A percentile compares a stretch with the other conserved stretches of the same genome.
Conservation (phyloP, 2,329 filamentous ascomycete genomes). For the Colletotrichum aenigma region DNA sequence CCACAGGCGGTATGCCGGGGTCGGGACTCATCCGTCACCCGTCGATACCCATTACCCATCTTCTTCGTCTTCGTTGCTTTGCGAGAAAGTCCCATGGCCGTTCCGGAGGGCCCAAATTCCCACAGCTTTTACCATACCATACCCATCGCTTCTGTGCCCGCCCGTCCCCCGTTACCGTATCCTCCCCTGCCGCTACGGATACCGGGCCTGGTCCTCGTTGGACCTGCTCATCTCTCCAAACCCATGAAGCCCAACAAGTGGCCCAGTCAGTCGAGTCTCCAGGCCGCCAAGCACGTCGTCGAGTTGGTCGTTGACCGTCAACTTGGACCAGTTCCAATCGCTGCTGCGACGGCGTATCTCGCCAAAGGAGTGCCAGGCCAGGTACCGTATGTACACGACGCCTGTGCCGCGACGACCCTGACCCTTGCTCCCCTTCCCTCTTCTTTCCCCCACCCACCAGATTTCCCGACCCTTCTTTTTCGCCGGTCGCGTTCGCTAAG, state of each 20-base stretch:
- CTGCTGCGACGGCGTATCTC: not conserved
- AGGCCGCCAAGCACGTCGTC: not conserved
- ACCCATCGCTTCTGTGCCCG: conserved; percentile 2
- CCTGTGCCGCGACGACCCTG: not conserved
- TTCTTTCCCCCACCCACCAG: not conserved
- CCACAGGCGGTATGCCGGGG: not conserved
- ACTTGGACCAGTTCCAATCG: not conserved
- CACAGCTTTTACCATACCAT: not conserved
- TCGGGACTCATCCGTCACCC: conserved; percentile 9
- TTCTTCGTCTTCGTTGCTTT: not conserved
- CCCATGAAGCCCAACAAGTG: not conserved
- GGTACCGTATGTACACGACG: not conserved
- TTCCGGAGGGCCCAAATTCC: not conserved
- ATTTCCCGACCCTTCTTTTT: conserved; percentile 14
- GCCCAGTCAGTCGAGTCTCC: not conserved
- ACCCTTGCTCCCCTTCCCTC: conserved; percentile 11
- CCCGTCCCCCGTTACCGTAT: not conserved
- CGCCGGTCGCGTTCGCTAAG: not conserved
- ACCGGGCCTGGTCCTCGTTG: not conserved
- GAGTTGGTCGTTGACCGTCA: not conserved
- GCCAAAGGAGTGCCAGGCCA: not conserved
- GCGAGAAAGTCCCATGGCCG: not conserved
- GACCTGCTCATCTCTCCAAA: not conserved
- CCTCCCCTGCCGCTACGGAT: not conserved
- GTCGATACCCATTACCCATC: not conserved